phyloP scores from a whole-genome alignment of 495 filamentous ascomycete species.

The Xylaria bambusicola region DNA sequence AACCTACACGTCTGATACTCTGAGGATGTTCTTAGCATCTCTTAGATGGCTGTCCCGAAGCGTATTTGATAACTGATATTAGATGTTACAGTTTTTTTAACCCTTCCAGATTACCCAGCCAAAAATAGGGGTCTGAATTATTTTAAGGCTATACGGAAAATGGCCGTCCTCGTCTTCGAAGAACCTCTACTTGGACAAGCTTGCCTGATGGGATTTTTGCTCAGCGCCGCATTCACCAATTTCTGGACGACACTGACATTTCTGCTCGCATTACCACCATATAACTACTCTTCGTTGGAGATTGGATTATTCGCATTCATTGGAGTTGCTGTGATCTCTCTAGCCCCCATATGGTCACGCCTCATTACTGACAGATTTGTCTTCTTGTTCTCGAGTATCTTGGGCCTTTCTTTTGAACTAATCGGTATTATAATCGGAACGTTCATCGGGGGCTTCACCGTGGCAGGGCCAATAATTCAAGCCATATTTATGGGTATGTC shows the following conservation, averaged over 20 bases:
- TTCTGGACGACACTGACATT: conserved; percentile 77
- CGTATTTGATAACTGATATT: background rate
- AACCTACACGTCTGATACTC: too few relatives aligned
- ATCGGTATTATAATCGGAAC: conserved; percentile 69
- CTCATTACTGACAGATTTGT: conserved; percentile 68
- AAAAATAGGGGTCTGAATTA: conserved; percentile 69
- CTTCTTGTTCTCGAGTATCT: conserved; percentile 65
- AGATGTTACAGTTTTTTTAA: conserved; percentile 53
- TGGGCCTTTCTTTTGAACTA: conserved; percentile 60
- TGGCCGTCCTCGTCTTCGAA: conserved; percentile 56
- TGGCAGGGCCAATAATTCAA: conserved; percentile 76
- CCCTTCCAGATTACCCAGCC: conserved; percentile 75
- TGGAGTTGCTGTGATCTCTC: conserved; percentile 66
- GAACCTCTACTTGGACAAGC: conserved; percentile 67
- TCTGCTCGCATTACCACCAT: conserved; percentile 66
- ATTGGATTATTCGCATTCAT: conserved; percentile 82
- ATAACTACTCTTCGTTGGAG: conserved; percentile 62
- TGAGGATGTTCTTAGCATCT: too few relatives aligned
- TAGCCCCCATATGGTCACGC: conserved; percentile 69
- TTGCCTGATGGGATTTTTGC: conserved; percentile 34
- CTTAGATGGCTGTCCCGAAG: too few relatives aligned
- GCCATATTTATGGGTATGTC: conserved; percentile 49
- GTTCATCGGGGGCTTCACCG: conserved; percentile 61
- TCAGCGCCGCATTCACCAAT: conserved; percentile 34
- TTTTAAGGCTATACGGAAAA: conserved; percentile 63